These are phyloP conservation scores for Myxozyma vanderwaltii DNA, from an alignment of 805 yeast species.

Conservation along the genomic window DNA sequence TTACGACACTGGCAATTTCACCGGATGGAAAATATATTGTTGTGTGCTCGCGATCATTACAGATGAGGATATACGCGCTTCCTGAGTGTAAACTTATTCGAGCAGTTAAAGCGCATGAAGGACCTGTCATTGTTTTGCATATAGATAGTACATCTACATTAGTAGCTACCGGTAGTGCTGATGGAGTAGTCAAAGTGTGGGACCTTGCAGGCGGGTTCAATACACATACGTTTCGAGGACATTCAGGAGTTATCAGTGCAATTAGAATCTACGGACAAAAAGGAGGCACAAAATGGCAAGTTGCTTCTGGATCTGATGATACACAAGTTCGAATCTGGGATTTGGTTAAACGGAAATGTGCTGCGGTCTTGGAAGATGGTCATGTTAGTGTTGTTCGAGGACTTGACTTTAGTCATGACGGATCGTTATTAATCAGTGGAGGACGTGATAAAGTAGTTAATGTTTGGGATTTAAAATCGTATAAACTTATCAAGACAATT, in stretches of 20 bases:
- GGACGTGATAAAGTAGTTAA: slow-evolving; percentile 84
- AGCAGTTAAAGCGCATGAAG: slow-evolving; percentile 49
- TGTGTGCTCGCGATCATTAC: slow-evolving; percentile 80
- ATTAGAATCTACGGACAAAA: slow-evolving; percentile 72
- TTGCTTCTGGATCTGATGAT: slow-evolving; percentile 71
- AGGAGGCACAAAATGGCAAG: slow-evolving; percentile 65
- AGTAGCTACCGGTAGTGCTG: slow-evolving; percentile 93
- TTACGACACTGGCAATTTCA: slow-evolving; percentile 74
- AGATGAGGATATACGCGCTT: slow-evolving; percentile 59
- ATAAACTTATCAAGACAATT: slow-evolving; percentile 63
- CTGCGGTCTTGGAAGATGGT: slow-evolving; percentile 56
- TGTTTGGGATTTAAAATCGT: slow-evolving; percentile 57
- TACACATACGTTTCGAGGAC: slow-evolving; percentile 91
- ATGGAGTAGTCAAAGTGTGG: slow-evolving; percentile 88
- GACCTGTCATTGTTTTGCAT: slow-evolving; percentile 80
- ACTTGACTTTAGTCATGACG: slow-evolving; percentile 60
- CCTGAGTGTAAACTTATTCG: slow-evolving; percentile 39
- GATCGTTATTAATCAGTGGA: slow-evolving; percentile 67
- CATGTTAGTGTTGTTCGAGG: slow-evolving; percentile 89
- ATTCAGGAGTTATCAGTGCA: slow-evolving; percentile 83
- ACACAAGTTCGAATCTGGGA: slow-evolving; percentile 64
- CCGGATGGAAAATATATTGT: slow-evolving; percentile 75
- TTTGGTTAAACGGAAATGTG: slow-evolving; percentile 66
- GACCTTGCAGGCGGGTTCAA: slow-evolving; percentile 85
- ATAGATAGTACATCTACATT: slow-evolving; percentile 81